A percentile compares a stretch with the other conserved stretches of the same genome.
Evolutionary conservation across 2,329 filamentous ascomycete genomes (phyloP).

Genomic region (Aspergillus eucalypticola): DNA sequence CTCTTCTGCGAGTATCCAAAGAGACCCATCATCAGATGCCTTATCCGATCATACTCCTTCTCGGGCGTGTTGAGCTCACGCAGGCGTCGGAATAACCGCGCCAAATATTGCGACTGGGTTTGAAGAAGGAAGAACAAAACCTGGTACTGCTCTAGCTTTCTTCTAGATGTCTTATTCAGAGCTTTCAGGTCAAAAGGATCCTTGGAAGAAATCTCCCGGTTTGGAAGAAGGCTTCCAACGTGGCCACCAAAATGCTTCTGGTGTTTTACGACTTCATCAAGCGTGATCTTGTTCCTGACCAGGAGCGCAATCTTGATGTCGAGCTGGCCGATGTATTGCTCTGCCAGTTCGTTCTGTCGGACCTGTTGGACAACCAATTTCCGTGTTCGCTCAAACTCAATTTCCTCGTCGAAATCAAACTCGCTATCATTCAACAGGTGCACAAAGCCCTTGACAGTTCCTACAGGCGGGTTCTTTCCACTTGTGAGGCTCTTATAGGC

Average conservation of each 20-base stretch:
- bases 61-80: conserved; percentile 82
- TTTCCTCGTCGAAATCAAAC: conserved; percentile 98
- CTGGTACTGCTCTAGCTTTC: conserved; percentile 95
- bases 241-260: conserved; percentile 95
- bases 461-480: conserved; percentile 94
- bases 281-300: conserved; percentile 98
- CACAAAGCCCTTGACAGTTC: conserved; percentile 96
- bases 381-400: conserved; percentile 91
- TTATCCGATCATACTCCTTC: conserved; percentile 88
- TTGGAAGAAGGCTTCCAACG: conserved; percentile 79
- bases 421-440: conserved; percentile 97
- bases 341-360: conserved; percentile 91
- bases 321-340: conserved; percentile 96
- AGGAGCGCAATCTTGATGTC: conserved; percentile 98
- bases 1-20: conserved; percentile 98
- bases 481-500: conserved; percentile 96
- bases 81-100: conserved; percentile 79
- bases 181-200: conserved; percentile 97
- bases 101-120: conserved; percentile 92
- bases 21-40: conserved; percentile 91
- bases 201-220: conserved; percentile 81
- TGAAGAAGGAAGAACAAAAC: conserved; percentile 97
- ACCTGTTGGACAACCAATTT: conserved; percentile 98
- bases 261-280: conserved; percentile 96
- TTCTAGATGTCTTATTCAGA: conserved; percentile 91